Evolutionary conservation across 768 basidiomycete genomes (phyloP), one percentile per base, ranked within the genome.

Genomic region (Termitomyces sp.): DNA sequence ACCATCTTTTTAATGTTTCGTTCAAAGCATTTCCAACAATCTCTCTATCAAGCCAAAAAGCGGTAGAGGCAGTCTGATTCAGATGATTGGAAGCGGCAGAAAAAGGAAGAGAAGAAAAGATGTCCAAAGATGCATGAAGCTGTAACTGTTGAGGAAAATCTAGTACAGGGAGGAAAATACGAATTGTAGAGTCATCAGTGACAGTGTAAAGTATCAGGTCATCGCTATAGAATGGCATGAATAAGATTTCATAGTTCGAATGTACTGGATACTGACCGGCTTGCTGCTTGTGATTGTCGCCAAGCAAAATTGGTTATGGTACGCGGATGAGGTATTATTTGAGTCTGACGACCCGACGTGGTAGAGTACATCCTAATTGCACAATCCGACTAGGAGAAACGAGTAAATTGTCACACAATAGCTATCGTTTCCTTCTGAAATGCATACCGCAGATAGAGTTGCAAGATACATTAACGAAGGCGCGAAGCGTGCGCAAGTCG

Each of bases 151-250:
- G 84, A 13, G 93, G 92, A 16, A 86, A 84, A 69, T 97, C 94
- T 46, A 97, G 73, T 13, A 97, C 91, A 6, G 94, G 92, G 35
- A 90, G 74, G 70, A 92, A 95, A 65, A 97, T 84, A 24, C 94
- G 85, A 36, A 96, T 69, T 5, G 87, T 88, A 0, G 90, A 83
- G 64, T 94, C 90, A 26, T 84, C 82, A 14, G 94, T 92, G 59
- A 91, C 80, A 36, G 92, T 94, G 68, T 90, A 94, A 3, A 96
- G 76, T 55, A 88, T 84, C 2, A 87, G 75, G 67, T 92, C 89
- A 65, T 88, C 85, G 43, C 90, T 91, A 61, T 4, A 36, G 57
- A 14, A 53, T 12, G 26, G n/a, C 13, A 26, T 33, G 28, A 24
- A 48, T 60, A 10, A 62, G 49, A 20, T 45, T 26, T 26, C 14